Percentiles rank a stretch among this genome's conserved stretches.
phyloP scores from a whole-genome alignment of 352 stramenopile species.

The Globisporangium splendens region DNA sequence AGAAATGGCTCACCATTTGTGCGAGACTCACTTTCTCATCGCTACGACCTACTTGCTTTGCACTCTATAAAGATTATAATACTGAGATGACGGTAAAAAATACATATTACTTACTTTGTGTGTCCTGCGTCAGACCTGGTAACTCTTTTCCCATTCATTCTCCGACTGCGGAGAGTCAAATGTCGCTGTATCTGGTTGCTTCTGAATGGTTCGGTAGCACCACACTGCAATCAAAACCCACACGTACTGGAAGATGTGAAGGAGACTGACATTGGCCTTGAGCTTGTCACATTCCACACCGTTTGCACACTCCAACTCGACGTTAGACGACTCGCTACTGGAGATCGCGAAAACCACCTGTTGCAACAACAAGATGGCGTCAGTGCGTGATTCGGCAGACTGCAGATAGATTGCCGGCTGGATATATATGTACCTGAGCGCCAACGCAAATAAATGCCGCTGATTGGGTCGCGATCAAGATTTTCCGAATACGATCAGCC shows the following conservation, averaged over 20 bases:
- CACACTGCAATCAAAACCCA: slow-evolving; percentile 17
- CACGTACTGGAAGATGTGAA: slow-evolving; percentile 35
- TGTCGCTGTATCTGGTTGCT: neutral
- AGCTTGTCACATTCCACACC: slow-evolving; percentile 43
- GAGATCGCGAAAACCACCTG: slow-evolving; percentile 43
- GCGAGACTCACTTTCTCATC: too few relatives aligned
- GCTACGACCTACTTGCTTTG: too few relatives aligned
- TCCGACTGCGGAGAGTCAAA: too few relatives aligned
- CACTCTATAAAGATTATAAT: too few relatives aligned
- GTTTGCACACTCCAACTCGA: slow-evolving; percentile 58
- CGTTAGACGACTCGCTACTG: slow-evolving; percentile 11
- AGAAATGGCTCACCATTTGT: too few relatives aligned
- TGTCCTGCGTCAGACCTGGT: too few relatives aligned
- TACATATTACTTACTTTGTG: too few relatives aligned
- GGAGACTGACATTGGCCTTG: slow-evolving; percentile 25
- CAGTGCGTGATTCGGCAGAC: too few relatives aligned
- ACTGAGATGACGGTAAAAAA: too few relatives aligned
- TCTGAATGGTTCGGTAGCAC: slow-evolving; percentile 14
- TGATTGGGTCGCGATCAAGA: slow-evolving; percentile 41
- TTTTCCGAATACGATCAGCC: slow-evolving; percentile 38
- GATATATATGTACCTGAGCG: slow-evolving; percentile 21
- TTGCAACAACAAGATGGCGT: too few relatives aligned
- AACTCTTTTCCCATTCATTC: too few relatives aligned
- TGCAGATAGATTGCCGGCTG: neutral
- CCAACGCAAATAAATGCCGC: slow-evolving; percentile 33